A percentile compares a stretch with the other conserved stretches of the same genome.
Conservation (phyloP, 2,329 filamentous ascomycete species). For the Penicillium sp. region DNA sequence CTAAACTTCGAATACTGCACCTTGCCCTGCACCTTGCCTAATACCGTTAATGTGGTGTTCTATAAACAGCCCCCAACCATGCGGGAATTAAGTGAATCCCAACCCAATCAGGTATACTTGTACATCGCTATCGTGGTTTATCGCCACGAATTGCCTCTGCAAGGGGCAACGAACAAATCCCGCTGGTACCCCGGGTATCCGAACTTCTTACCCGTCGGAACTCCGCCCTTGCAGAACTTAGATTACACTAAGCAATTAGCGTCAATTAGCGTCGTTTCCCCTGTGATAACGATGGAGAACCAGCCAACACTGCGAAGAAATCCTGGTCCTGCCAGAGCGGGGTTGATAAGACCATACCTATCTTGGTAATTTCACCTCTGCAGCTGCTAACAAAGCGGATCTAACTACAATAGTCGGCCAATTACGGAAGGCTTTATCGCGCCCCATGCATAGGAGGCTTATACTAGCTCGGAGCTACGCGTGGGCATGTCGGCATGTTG, state of each 20-base stretch:
- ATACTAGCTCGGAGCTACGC: background rate
- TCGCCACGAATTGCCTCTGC: background rate
- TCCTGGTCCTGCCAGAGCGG: background rate
- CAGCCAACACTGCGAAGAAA: background rate
- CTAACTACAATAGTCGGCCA: background rate
- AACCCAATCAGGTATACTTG: no score
- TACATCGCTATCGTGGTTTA: background rate
- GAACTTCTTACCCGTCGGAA: conserved; percentile 17
- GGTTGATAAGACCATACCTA: conserved; percentile 7
- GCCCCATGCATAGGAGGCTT: conserved; percentile 5
- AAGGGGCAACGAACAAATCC: background rate
- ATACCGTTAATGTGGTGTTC: no score
- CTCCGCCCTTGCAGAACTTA: conserved; percentile 13
- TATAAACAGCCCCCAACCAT: no score
- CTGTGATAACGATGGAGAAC: conserved; percentile 8
- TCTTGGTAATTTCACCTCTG: background rate
- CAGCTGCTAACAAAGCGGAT: background rate
- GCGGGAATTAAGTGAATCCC: background rate
- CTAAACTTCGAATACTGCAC: no score
- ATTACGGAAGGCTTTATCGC: background rate
- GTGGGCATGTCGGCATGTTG: background rate
- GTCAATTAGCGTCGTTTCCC: conserved; percentile 2
- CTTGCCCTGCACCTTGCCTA: no score
- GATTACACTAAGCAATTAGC: background rate
- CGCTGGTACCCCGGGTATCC: background rate